Evolutionary conservation across 345 rosid species (phyloP).

Genomic region (Lepidium africanum): DNA sequence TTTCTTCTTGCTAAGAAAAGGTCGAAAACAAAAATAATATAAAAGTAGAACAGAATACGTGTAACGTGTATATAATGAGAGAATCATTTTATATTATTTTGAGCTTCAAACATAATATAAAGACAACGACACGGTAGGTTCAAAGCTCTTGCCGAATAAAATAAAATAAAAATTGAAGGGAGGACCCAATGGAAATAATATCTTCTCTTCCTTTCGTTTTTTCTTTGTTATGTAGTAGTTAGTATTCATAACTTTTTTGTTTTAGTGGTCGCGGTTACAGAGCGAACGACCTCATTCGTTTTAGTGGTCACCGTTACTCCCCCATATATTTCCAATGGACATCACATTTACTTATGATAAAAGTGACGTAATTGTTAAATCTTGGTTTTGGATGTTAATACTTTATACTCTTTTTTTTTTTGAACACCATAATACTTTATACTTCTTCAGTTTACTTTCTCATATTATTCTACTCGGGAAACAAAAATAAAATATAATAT

Average conservation of each 20-base stretch:
- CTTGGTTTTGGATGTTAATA: not conserved
- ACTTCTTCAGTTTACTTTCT: not conserved
- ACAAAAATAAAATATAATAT: not conserved
- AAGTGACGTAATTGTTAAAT: not conserved
- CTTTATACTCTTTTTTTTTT: no score
- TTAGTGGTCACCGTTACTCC: not conserved
- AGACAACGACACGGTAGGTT: not conserved
- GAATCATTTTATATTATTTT: not conserved
- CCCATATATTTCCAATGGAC: not conserved
- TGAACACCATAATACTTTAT: not conserved
- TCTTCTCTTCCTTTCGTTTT: not conserved
- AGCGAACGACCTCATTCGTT: conserved; percentile 9
- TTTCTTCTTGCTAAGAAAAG: not conserved
- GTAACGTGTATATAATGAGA: not conserved
- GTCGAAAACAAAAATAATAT: not conserved
- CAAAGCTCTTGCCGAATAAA: not conserved
- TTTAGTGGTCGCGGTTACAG: conserved; percentile 12
- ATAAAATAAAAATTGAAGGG: not conserved
- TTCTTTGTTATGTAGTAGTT: not conserved
- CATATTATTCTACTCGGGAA: not conserved
- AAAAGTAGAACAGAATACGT: not conserved
- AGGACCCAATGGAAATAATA: not conserved
- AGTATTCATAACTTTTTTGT: no score
- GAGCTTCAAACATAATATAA: not conserved
- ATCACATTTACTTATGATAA: not conserved